phyloP scores from a whole-genome alignment of 2,329 filamentous ascomycete species.

The Fusarium guadeloupense region DNA sequence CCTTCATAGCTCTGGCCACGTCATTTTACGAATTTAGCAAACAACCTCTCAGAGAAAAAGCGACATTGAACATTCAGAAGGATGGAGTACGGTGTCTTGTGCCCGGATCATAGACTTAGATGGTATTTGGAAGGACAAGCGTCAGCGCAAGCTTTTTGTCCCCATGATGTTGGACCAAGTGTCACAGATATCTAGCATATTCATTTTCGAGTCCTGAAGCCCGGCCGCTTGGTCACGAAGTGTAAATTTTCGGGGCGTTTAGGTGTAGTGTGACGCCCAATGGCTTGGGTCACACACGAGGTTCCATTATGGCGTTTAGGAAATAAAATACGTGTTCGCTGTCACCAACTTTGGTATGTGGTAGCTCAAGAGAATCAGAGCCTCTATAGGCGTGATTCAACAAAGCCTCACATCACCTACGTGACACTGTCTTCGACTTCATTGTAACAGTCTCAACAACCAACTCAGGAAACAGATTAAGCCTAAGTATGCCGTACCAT shows the following conservation, averaged over 20 bases:
- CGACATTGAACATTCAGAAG: conserved; percentile 10
- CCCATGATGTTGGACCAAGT: background rate
- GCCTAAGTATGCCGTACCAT: no score
- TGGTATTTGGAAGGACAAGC: background rate
- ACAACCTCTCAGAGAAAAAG: conserved; percentile 14
- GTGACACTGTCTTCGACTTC: no score
- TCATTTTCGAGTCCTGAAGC: background rate
- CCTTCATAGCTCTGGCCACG: background rate
- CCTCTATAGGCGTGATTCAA: conserved; percentile 12
- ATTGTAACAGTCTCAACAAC: no score
- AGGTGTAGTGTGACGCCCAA: conserved; percentile 4
- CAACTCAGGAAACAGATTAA: no score
- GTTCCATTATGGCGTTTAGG: background rate
- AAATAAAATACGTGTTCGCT: background rate
- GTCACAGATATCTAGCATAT: background rate
- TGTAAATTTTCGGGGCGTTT: conserved; percentile 3
- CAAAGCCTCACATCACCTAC: background rate
- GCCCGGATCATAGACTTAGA: conserved; percentile 19
- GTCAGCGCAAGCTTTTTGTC: conserved; percentile 19
- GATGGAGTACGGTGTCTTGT: conserved; percentile 16
- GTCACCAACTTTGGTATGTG: background rate
- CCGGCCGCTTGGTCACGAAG: background rate
- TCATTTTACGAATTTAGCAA: conserved; percentile 11
- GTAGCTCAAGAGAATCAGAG: conserved; percentile 11
- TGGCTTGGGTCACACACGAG: background rate